Conservation (phyloP, 2,329 filamentous ascomycete species). For the Alternaria arborescens region DNA sequence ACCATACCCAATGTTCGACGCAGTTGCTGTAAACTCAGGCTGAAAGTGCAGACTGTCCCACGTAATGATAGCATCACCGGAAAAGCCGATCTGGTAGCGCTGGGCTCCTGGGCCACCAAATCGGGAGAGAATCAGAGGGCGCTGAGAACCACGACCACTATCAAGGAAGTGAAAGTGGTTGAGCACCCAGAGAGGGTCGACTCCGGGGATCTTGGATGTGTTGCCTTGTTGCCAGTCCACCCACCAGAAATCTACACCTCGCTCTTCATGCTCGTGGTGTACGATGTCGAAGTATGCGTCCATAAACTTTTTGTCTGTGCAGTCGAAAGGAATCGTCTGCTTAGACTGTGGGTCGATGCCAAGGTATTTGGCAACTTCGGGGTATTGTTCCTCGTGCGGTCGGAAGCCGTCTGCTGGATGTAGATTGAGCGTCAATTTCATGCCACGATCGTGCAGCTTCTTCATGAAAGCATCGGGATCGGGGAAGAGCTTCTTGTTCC, state of each 20-base stretch:
- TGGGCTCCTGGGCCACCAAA: slow-evolving; percentile 71
- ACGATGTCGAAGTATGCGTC: slow-evolving; percentile 67
- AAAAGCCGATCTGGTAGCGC: slow-evolving; percentile 71
- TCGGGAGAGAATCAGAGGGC: slow-evolving; percentile 66
- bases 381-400: slow-evolving; percentile 65
- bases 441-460: slow-evolving; percentile 60
- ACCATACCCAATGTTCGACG: slow-evolving; percentile 72
- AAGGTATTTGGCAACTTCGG: slow-evolving; percentile 62
- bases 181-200: slow-evolving; percentile 71
- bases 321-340: slow-evolving; percentile 65
- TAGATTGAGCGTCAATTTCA: slow-evolving; percentile 68
- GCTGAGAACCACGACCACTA: slow-evolving; percentile 54
- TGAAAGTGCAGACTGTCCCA: slow-evolving; percentile 71
- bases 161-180: slow-evolving; percentile 72
- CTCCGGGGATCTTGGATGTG: slow-evolving; percentile 62
- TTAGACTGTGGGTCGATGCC: slow-evolving; percentile 60
- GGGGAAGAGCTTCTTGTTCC: slow-evolving; percentile 67
- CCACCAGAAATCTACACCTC: slow-evolving; percentile 72
- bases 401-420: slow-evolving; percentile 69
- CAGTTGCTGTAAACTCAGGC: slow-evolving; percentile 72
- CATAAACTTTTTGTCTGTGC: slow-evolving; percentile 62
- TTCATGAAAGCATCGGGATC: slow-evolving; percentile 62
- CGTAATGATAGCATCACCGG: slow-evolving; percentile 67
- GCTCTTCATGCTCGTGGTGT: slow-evolving; percentile 63
- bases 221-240: slow-evolving; percentile 73